Evolutionary conservation across 2,329 filamentous ascomycete species (phyloP).

Genomic region (Aureobasidium sp.): DNA sequence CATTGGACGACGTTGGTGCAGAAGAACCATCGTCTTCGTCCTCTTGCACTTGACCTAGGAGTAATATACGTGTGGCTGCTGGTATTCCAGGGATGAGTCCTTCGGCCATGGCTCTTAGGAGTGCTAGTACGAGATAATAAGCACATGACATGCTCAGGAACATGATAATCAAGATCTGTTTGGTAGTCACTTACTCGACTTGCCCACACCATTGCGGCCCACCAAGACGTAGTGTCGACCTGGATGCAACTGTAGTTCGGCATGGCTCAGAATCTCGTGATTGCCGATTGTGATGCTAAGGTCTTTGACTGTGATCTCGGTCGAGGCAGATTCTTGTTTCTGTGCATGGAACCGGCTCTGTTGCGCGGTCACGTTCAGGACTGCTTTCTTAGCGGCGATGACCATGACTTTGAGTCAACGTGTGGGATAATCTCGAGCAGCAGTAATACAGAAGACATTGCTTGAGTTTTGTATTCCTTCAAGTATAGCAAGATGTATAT

Average conservation of each 20-base stretch:
- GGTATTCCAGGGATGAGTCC: constrained; percentile 59
- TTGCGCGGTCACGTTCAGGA: neutral
- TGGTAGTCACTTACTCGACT: constrained; percentile 53
- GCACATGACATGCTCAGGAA: neutral
- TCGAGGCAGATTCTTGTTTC: neutral
- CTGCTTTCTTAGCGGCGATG: neutral
- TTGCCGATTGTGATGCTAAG: neutral
- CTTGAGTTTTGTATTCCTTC: neutral
- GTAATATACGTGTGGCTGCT: constrained; percentile 53
- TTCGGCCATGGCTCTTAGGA: constrained; percentile 66
- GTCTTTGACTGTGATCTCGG: neutral
- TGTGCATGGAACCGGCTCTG: neutral
- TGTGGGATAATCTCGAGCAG: neutral
- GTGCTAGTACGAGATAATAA: constrained; percentile 35
- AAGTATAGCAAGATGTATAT: neutral
- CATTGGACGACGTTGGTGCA: neutral
- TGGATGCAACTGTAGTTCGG: constrained; percentile 62
- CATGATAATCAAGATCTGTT: no score
- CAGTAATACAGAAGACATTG: neutral
- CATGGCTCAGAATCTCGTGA: constrained; percentile 59
- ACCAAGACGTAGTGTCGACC: constrained; percentile 69
- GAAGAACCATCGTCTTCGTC: neutral
- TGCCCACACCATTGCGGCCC: constrained; percentile 74
- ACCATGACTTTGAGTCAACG: neutral
- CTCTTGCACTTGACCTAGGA: constrained; percentile 57